Base-by-base conservation (phyloP, 371 early-diverging fungal genomes). In the Blyttiomyces sp. region DNA sequence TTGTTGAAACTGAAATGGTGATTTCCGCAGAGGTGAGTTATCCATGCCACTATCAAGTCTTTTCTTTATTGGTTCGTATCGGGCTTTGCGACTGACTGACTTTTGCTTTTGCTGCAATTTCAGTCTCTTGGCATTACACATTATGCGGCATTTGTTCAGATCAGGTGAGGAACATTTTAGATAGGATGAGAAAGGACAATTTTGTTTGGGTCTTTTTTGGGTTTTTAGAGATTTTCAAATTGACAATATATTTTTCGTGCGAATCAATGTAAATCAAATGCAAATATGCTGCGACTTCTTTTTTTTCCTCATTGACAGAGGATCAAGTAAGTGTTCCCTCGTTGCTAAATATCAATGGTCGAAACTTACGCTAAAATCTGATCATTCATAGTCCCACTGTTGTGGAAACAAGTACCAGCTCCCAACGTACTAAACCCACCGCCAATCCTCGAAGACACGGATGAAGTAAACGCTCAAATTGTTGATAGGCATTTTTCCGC, bases 1-100 rank as follows among this genome's bases (percentile, higher is more conserved):
- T 86, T 81, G 98, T 96, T 2, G 99, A 99, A 75, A 99, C 99
- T 0, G 99, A 98, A 71, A 96, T 98, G 76, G 71, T 96, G 46
- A 80, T 95, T 0, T 65, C 83, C 44, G 49, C 65, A 6, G 61
- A 66, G 2, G 33, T 51, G 9, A 48, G n/a, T n/a, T n/a, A n/a
- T n/a, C n/a, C n/a, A n/a, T n/a, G n/a, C n/a, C n/a, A n/a, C 28
- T 45, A 51, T 31, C 31, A 26, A 56, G n/a, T 31, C 43, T 3
- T 13, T 34, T 21, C 21, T 21, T 0, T 32, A n/a, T 31, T 46
- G 11, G 33, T 19, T 69, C 4, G 21, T n/a, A 23, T 11, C 21
- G 32, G 19, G 56, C 44, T 21, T 2, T 48, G 1, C 26, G 28
- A 49, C 17, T 72, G 27, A 53, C 4, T n/a, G n/a, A n/a, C n/a